These are phyloP conservation scores for Hirschfeldia incana DNA, from an alignment of 345 rosid genomes.

Conservation along the genomic window DNA sequence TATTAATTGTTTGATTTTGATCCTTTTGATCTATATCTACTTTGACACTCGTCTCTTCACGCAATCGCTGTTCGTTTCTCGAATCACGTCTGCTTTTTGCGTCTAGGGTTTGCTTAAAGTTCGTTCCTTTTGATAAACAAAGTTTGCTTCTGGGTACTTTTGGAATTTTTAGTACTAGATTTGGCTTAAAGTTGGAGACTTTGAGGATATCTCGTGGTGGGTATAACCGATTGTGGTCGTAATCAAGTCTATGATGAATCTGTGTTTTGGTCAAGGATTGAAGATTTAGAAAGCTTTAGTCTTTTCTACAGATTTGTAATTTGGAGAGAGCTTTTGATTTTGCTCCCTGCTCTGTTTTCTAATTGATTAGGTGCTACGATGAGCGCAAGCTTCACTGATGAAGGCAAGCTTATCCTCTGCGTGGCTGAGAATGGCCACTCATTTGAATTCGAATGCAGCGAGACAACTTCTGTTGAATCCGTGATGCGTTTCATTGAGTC, in stretches of 20 bases:
- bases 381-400: constrained; percentile 65
- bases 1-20: constrained; percentile 12
- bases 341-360: constrained; percentile 2
- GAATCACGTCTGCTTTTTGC: constrained; percentile 38
- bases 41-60: constrained; percentile 53
- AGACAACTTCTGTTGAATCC: constrained; percentile 62
- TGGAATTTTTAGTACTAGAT: constrained; percentile 10
- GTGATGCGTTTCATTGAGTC: constrained; percentile 74
- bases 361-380: constrained; percentile 45
- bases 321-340: no score
- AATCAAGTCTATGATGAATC: constrained; percentile 25
- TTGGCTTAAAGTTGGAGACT: constrained; percentile 23
- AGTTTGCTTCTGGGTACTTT: background rate
- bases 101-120: constrained; percentile 32
- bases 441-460: constrained; percentile 64
- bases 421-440: constrained; percentile 91
- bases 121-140: background rate
- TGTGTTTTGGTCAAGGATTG: constrained; percentile 32
- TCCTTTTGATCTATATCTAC: constrained; percentile 19
- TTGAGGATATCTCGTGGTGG: constrained; percentile 31
- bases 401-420: constrained; percentile 75
- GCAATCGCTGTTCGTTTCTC: constrained; percentile 48
- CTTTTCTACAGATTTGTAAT: background rate
- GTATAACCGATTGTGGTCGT: constrained; percentile 6
- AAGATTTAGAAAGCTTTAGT: constrained; percentile 7